These are phyloP conservation scores for Boletales sp. DNA, from an alignment of 768 basidiomycete genomes.

Conservation along the genomic window DNA sequence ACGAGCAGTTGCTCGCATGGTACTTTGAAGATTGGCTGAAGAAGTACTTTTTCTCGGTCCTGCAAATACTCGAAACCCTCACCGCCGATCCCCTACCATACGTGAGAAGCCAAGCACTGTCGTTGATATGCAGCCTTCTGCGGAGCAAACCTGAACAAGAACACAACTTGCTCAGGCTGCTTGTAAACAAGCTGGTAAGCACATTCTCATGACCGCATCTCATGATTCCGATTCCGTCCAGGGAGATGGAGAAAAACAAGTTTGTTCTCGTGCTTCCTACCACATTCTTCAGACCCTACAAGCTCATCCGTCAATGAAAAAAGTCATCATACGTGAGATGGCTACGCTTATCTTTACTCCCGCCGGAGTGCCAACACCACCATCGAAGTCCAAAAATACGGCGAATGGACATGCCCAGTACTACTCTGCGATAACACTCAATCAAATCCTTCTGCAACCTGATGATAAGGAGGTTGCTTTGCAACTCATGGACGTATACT, in stretches of 20 bases:
- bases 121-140: conserved; percentile 74
- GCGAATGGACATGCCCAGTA: conserved; percentile 76
- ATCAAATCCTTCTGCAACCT: conserved; percentile 76
- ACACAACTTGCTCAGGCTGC: conserved; percentile 86
- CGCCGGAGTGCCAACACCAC: conserved; percentile 12
- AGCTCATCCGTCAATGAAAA: conserved; percentile 89
- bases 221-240: conserved; percentile 24
- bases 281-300: conserved; percentile 88
- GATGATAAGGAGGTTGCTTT: conserved; percentile 73
- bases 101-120: conserved; percentile 80
- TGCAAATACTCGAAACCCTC: conserved; percentile 85
- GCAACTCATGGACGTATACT: conserved; percentile 84
- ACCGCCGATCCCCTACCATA: conserved; percentile 85
- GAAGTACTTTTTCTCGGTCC: conserved; percentile 89
- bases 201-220: not conserved
- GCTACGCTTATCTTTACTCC: conserved; percentile 59
- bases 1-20: conserved; percentile 75
- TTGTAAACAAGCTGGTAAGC: conserved; percentile 90
- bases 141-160: conserved; percentile 94
- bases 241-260: conserved; percentile 86
- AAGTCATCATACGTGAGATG: conserved; percentile 83
- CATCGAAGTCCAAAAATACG: conserved; percentile 29
- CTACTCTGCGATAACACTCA: conserved; percentile 91
- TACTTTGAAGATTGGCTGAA: conserved; percentile 98
- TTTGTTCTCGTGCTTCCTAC: conserved; percentile 88